Evolutionary conservation across 208 protist genomes (phyloP).

Genomic region (Leishmania major): DNA sequence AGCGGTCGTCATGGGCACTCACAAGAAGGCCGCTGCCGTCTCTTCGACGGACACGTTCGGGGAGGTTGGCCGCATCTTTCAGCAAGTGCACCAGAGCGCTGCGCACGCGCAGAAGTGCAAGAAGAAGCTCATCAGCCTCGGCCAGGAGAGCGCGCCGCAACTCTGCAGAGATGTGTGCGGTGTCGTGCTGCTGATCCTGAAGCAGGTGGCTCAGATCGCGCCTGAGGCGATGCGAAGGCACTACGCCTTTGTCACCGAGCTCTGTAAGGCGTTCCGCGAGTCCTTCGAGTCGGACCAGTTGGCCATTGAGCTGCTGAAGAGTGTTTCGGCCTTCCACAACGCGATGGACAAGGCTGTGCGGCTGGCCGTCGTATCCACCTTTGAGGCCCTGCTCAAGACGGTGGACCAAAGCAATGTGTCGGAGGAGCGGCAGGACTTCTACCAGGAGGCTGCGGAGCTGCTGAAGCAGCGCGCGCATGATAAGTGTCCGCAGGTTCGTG

Average conservation of each 20-base stretch:
- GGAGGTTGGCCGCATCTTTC: slow-evolving; percentile 69
- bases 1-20: slow-evolving; percentile 15
- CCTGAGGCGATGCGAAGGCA: slow-evolving; percentile 74
- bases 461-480: slow-evolving; percentile 86
- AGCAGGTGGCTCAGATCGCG: slow-evolving; percentile 71
- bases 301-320: slow-evolving; percentile 58
- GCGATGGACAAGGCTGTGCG: slow-evolving; percentile 86
- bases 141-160: slow-evolving; percentile 4
- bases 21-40: not conserved
- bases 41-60: slow-evolving; percentile 10
- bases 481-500: slow-evolving; percentile 69
- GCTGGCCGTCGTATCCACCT: slow-evolving; percentile 68
- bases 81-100: slow-evolving; percentile 79
- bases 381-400: slow-evolving; percentile 74
- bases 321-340: slow-evolving; percentile 76
- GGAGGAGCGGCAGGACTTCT: slow-evolving; percentile 85
- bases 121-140: slow-evolving; percentile 46
- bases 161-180: slow-evolving; percentile 45
- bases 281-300: slow-evolving; percentile 54
- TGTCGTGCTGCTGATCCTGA: slow-evolving; percentile 73
- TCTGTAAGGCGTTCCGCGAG: slow-evolving; percentile 71
- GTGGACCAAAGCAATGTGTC: slow-evolving; percentile 80
- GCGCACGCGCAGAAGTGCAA: slow-evolving; percentile 71
- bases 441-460: slow-evolving; percentile 76
- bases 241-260: slow-evolving; percentile 75